Conservation (phyloP, 2,329 filamentous ascomycete species). For the Neonectria coccinea region DNA sequence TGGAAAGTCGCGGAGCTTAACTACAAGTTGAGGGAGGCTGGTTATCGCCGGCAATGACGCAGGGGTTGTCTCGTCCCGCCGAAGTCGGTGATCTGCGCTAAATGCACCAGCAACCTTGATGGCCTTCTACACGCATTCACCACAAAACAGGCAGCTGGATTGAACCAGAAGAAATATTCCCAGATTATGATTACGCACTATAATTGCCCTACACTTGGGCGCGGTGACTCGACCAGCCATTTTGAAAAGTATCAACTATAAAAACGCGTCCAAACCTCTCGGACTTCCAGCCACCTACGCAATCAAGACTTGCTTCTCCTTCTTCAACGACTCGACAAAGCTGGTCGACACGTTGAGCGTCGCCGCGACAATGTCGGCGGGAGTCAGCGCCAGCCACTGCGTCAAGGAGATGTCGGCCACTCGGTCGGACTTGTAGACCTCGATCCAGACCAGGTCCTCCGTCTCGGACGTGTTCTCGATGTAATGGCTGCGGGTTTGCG, state of each 20-base stretch:
- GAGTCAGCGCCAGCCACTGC: conserved; percentile 77
- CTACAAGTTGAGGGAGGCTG: not conserved
- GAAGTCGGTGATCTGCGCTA: not conserved
- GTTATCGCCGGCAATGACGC: conserved; percentile 2
- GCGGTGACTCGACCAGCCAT: not conserved
- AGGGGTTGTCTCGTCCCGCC: not conserved
- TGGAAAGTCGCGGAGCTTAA: not conserved
- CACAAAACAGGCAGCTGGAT: not conserved
- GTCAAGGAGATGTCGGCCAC: conserved; percentile 75
- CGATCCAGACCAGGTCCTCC: conserved; percentile 74
- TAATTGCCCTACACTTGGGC: not conserved
- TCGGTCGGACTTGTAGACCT: conserved; percentile 75
- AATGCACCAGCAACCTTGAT: not conserved
- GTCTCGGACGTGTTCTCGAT: conserved; percentile 75
- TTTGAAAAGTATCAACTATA: conserved; percentile 7
- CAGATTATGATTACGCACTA: not conserved
- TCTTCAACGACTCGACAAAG: conserved; percentile 69
- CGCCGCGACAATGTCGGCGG: conserved; percentile 70
- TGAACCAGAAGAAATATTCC: not conserved
- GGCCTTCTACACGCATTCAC: not conserved
- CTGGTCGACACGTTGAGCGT: conserved; percentile 68
- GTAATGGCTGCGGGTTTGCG: conserved; percentile 63
- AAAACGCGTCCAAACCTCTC: not conserved
- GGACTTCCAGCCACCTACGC: conserved; percentile 16
- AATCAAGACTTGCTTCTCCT: conserved; percentile 70